Base-by-base conservation (phyloP, 306 rosid genomes). In the Lathyrus aphaca region DNA sequence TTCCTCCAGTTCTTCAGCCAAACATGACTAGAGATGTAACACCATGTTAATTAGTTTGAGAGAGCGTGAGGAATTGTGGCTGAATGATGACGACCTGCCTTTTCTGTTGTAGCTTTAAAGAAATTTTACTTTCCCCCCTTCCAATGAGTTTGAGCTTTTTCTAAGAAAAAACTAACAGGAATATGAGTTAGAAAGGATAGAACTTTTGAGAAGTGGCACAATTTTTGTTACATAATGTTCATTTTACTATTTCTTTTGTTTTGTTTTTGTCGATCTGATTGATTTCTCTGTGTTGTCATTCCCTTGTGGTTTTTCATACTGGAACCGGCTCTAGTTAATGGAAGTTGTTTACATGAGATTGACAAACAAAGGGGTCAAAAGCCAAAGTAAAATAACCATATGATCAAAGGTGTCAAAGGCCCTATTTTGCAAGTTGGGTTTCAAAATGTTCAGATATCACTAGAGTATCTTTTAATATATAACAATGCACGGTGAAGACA, bases 61-160 rank as follows among this genome's bases (percentile, higher is more conserved):
- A 75, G 85, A 73, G 83, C 74, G 68, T 73, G 71, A 40, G 74
- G 55, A 81, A 38, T 51, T 68, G 82, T 70, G 87, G 83, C 83
- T 66, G 80, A 69, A 79, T 77, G 53, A 60, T 60, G 64, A 67
- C 50, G 59, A 67, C 50, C 71, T 76, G 57, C 60, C 72, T 76
- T 83, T 80, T 77, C 79, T 84, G 76, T 79, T 89, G 89, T 92
- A 90, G 88, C 74, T 64, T 86, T 56, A 69, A 73, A 63, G 69
- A 50, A 40, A n/a, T 66, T 71, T 74, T 6, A 30, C 69, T 58
- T 65, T 77, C 38, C 30, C 55, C 23, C 44, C 32, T 70, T 72
- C 64, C n/a, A 61, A 56, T 69, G 80, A 76, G 72, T 71, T 84
- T 69, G 84, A 77, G 81, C 48, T 60, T 78, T 55, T 53, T 71